These are phyloP conservation scores for Amanita phalloides DNA, from an alignment of 768 basidiomycete species.

Conservation along the genomic window DNA sequence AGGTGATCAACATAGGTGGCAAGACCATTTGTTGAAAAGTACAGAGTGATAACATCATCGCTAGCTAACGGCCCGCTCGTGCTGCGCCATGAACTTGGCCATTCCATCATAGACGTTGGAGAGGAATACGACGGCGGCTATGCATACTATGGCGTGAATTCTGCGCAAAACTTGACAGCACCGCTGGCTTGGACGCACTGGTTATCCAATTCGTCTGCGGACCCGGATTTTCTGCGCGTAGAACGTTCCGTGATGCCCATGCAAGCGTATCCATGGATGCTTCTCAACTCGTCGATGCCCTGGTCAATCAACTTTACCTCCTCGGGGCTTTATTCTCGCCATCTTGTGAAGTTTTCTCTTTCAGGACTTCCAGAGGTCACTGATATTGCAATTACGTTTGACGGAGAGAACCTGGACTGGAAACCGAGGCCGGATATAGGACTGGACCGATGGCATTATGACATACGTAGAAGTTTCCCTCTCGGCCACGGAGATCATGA, in stretches of 20 bases:
- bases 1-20: slow-evolving; percentile 15
- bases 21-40: neutral
- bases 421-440: slow-evolving; percentile 42
- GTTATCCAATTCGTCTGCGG: slow-evolving; percentile 32
- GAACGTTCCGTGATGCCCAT: slow-evolving; percentile 69
- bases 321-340: slow-evolving; percentile 49
- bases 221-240: slow-evolving; percentile 21
- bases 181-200: slow-evolving; percentile 63
- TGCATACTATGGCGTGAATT: slow-evolving; percentile 64
- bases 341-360: slow-evolving; percentile 60
- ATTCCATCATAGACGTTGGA: slow-evolving; percentile 69
- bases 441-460: slow-evolving; percentile 70
- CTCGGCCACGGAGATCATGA: slow-evolving; percentile 45
- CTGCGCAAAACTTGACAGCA: slow-evolving; percentile 30
- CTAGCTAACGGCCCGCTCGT: slow-evolving; percentile 64
- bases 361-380: slow-evolving; percentile 49
- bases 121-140: slow-evolving; percentile 80
- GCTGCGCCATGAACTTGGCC: slow-evolving; percentile 70
- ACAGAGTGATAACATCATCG: slow-evolving; percentile 68
- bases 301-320: slow-evolving; percentile 56
- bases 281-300: slow-evolving; percentile 48
- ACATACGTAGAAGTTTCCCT: slow-evolving; percentile 30
- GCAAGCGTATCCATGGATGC: slow-evolving; percentile 67
- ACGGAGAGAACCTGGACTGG: slow-evolving; percentile 54
- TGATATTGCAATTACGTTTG: slow-evolving; percentile 49